These are phyloP conservation scores for Diplodia seriata DNA, from an alignment of 2,329 filamentous ascomycete species.

Conservation along the genomic window DNA sequence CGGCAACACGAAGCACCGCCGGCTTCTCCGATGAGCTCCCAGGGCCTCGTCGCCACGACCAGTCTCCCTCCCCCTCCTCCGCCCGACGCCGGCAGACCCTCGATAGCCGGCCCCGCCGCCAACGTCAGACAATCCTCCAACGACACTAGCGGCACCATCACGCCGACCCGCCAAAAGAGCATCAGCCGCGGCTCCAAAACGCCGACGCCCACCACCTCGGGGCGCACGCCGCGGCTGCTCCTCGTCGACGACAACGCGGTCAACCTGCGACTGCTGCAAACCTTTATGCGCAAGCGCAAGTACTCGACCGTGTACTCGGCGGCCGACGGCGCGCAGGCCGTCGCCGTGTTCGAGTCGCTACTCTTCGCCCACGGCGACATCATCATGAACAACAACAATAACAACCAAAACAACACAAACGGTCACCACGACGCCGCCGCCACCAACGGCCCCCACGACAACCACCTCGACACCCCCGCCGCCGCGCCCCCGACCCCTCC, in stretches of 20 bases:
- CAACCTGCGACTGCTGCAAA: conserved; percentile 65
- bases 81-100: neutral
- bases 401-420: neutral
- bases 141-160: neutral
- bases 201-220: neutral
- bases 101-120: neutral
- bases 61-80: neutral
- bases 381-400: neutral
- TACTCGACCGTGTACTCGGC: conserved; percentile 41
- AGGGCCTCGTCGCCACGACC: conserved; percentile 1
- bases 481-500: conserved; percentile 11
- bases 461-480: too few species aligned
- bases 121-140: neutral
- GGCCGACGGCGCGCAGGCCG: conserved; percentile 52
- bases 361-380: neutral
- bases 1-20: conserved; percentile 10
- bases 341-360: conserved; percentile 45
- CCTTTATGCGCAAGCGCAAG: conserved; percentile 33
- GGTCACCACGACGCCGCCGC: neutral
- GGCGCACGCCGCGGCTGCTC: conserved; percentile 30
- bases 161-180: neutral
- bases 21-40: conserved; percentile 19
- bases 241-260: conserved; percentile 35
- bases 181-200: neutral
- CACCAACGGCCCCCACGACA: too few species aligned